Conservation (phyloP, 2,329 filamentous ascomycete genomes). For the Teratosphaeriaceae sp. region DNA sequence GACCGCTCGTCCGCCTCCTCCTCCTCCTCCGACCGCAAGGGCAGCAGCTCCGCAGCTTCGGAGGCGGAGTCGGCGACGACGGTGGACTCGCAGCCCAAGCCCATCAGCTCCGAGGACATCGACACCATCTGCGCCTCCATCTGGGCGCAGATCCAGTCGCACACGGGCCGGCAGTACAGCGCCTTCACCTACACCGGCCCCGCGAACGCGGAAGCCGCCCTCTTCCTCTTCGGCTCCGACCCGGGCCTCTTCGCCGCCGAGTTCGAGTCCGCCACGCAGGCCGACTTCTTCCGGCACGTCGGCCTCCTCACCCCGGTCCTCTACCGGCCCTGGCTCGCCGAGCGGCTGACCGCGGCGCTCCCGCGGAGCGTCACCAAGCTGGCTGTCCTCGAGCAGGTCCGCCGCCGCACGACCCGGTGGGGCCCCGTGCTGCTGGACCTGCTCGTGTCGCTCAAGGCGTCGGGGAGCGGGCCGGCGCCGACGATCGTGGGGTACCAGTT, state of each 20-base stretch:
- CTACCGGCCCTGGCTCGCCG: slow-evolving; percentile 88
- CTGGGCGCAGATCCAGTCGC: slow-evolving; percentile 68
- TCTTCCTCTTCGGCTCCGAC: slow-evolving; percentile 91
- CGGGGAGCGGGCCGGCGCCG: slow-evolving; percentile 47
- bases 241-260: slow-evolving; percentile 73
- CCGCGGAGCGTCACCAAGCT: slow-evolving; percentile 79
- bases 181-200: slow-evolving; percentile 89
- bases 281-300: slow-evolving; percentile 67
- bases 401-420: slow-evolving; percentile 94
- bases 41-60: slow-evolving; percentile 60
- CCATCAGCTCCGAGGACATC: slow-evolving; percentile 81
- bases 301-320: slow-evolving; percentile 82
- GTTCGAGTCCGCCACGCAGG: slow-evolving; percentile 62
- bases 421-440: slow-evolving; percentile 87
- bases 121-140: slow-evolving; percentile 72
- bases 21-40: slow-evolving; percentile 61
- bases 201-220: slow-evolving; percentile 69
- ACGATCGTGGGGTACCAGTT: slow-evolving; percentile 87
- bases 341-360: slow-evolving; percentile 68
- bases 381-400: slow-evolving; percentile 89
- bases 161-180: slow-evolving; percentile 70
- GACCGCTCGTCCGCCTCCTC: slow-evolving; percentile 55
- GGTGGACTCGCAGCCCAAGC: slow-evolving; percentile 60
- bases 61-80: slow-evolving; percentile 59
- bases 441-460: slow-evolving; percentile 75